Base-by-base conservation (phyloP, 129 eudicot species). In the Cynara cardunculus region DNA sequence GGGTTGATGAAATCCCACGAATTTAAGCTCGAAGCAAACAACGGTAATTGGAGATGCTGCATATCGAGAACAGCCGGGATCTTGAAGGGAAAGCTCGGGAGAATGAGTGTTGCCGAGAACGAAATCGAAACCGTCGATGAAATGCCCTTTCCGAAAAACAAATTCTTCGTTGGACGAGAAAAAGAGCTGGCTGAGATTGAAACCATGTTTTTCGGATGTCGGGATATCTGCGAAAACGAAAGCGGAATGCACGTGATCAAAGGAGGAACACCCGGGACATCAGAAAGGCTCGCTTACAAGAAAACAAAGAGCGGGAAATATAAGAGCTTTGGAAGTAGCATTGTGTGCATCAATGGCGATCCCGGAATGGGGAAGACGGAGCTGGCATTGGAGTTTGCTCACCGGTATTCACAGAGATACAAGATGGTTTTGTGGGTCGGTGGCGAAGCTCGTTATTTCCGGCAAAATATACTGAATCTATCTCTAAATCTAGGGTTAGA, bases 351-450 rank as follows among this genome's bases (percentile, higher is more conserved):
- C 64, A 89, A 75, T 77, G 98, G 98, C 49, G 82, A 83, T 25
- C 86, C 97, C 3, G 98, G 98, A 61, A 76, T 90, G 46, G 98
- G 98, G 27, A 94, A 94, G 73, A 94, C 98, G 5, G 97, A 94
- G 84, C 82, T 94, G 6, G 98, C 97, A 5, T 74, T 91, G 81
- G 98, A 94, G 85, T 94, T 91, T 78, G 98, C 98, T 56, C 84
- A 88, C 84, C 87, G 91, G 37, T 87, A 82, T 81, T 84, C 87
- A 11, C 97, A 89, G 39, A 84, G 98, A 61, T 94, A 94, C 88
- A 94, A 88, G 81, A 89, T 89, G 98, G 97, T 94, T 12, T 86
- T 94, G 68, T 94, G 98, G 98, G 90, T 91, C 7, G 93, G 98
- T 9, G 98, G 98, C 0, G 98, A 94, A 83, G 91, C 93, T 64